Base-by-base conservation (phyloP, 345 rosid genomes). In the Eucalyptus globulus region DNA sequence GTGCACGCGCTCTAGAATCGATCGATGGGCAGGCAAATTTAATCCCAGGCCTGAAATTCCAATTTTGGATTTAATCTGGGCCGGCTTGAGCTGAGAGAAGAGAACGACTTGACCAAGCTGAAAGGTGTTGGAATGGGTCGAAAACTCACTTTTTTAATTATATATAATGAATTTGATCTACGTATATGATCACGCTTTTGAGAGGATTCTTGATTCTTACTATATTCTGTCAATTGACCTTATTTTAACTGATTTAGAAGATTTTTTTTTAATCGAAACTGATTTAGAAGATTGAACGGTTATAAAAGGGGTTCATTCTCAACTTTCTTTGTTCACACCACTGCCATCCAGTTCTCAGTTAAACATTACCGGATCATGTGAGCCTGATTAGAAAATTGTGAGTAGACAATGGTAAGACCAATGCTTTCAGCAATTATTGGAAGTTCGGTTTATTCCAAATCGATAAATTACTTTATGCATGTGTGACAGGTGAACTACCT, bases 281-380 rank as follows among this genome's bases (percentile, higher is more conserved):
- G 21, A 67, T 67, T 31, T 15, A 17, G 44, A 34, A 34, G 81
- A 69, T 69, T 34, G 80, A 29, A 72, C 44, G 1, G 4, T 72
- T 72, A 72, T 34, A 4, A 15, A 31, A 24, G 40, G 40, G 40
- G 40, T 40, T 40, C 40, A 40, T 40, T 4, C 40, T 40, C 80
- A 34, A 69, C 24, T 17, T 67, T 67, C 76, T n/a, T 69, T 34
- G 44, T 9, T 69, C 26, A 16, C 80, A 9, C 44, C 2, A 2
- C 4, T 17, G 7, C 12, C 44, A 69, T 34, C 34, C 13, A 11
- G 1, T 34, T 17, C 43, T 0, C 44, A 0, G 0, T 16, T 69
- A 69, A 69, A 34, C 44, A 34, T 34, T 69, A 16, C 13, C 2
- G 3, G 14, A 34, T 69, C 81, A 72, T 5, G 22, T 31, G 21